Evolutionary conservation across 2,329 filamentous ascomycete genomes (phyloP), one percentile per base, ranked within the genome.

Genomic region (Penicillium sp.): DNA sequence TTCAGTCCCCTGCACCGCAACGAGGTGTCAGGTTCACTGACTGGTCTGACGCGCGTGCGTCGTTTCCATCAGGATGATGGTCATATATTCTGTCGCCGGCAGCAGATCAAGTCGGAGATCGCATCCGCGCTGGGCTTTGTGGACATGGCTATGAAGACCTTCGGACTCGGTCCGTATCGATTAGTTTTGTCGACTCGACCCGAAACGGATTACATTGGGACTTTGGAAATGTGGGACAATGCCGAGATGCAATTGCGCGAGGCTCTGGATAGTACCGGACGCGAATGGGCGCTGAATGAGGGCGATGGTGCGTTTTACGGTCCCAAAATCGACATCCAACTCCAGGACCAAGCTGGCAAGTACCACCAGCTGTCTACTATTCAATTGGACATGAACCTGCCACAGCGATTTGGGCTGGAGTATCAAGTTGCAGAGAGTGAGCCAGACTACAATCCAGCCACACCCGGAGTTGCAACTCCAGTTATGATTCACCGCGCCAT

Each of bases 271-370:
- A 80, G 76, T 27, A 86, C 81, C 15, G 87, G 86, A 10, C 82
- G 85, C 63, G 75, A 82, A 35, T 96, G 90, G 89, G 82, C 81
- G 2, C 63, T 93, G 54, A 93, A 91, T 59, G 82, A 87, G 64
- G 90, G 90, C 12, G 91, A 95, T 57, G 91, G 91, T 15, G 91
- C 91, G 4, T 96, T 96, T 68, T 96, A 96, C 66, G 91, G 91
- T 0, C 91, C 91, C 32, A 96, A 96, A 75, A 96, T 96, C 60
- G 91, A 96, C 67, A 89, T 96, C 42, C 85, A 95, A 38, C 74
- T 96, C 44, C 84, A 82, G 57, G 91, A 95, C 68, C 86, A 87
- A 1, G 83, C 90, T 65, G 90, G 89, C 8, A 95, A 93, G 68
- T 89, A 91, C 65, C 91, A 95, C 68, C 91, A 96, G 69, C 90